Base-by-base conservation (phyloP, 2,329 filamentous ascomycete genomes). In the Elsinoe perseae region DNA sequence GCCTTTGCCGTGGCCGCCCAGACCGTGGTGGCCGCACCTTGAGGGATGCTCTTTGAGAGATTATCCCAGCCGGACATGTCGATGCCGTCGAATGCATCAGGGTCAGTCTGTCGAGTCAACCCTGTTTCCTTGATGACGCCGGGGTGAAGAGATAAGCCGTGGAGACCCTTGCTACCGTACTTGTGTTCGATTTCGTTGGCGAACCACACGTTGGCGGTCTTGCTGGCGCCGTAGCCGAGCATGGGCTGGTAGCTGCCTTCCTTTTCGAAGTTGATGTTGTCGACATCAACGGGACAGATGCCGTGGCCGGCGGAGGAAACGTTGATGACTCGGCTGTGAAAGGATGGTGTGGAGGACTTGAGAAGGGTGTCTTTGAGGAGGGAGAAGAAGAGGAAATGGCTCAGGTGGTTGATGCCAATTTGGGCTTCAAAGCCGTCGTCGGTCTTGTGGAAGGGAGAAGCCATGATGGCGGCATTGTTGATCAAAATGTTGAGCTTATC, bases 381-480 rank as follows among this genome's bases (percentile, higher is more conserved):
- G n/a, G 77, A 69, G 58, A 79, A 76, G 18, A 82, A 69, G 0
- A 80, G 69, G 66, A 81, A 82, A 58, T 80, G 77, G 7, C 68
- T 72, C 0, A 83, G 66, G 61, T 82, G 73, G 63, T 82, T 82
- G 5, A 72, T 75, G 20, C 71, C 77, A 58, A 82, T 75, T 58
- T 81, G 78, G 0, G 63, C 62, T 62, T 82, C 79, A 59, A 73
- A 75, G 16, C 75, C 76, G 54, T 80, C 76, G 14, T 61, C 59
- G 2, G 73, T 78, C 50, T 64, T 59, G 61, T 62, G 14, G 50
- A 71, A 57, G 16, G 72, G 66, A 28, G 61, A 59, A 9, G 67
- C 68, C 64, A 77, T 75, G 54, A 80, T 70, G 6, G 69, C 75
- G 0, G 71, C 75, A 61, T 77, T 78, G 63, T 66, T 69, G 57